Base-by-base conservation (phyloP, 2,329 filamentous ascomycete genomes). In the Stromatinia cepivora region DNA sequence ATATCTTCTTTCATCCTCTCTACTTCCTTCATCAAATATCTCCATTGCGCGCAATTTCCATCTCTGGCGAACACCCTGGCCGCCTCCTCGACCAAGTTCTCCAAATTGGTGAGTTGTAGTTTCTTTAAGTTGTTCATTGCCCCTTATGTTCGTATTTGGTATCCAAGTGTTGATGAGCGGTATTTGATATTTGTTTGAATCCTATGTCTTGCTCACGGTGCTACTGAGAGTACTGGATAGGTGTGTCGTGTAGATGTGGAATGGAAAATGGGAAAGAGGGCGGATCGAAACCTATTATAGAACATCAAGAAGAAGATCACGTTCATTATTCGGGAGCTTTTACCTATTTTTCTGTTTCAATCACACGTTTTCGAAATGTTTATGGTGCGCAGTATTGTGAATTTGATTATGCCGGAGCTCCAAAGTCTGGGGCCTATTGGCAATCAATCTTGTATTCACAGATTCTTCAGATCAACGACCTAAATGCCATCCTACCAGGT, bases 1-100 rank as follows among this genome's bases (percentile, higher is more conserved):
- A 48, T 46, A 31, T 28, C 17, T 20, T 46, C 58, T 34, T 61
- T 45, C 57, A 45, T 45, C n/a, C 34, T 61, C 39, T 61, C 57
- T 11, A 45, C 57, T 59, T 45, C 57, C 39, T 46, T 45, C 25
- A 45, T 61, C 11, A 46, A 7, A 8, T 59, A 45, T 31, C 57
- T 13, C 39, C 39, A 59, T 15, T 58, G 34, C 36, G 56, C 56
- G 36, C 56, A 58, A 15, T 42, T 46, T 59, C 39, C n/a, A 4
- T 45, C 39, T 7, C 57, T 31, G 25, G 57, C 36, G 28, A 8
- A 46, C 28, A 31, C 42, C 15, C 31, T 46, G 9, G 57, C 39
- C 11, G 39, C 57, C 2, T 46, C 57, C 15, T 59, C 57, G n/a
- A 59, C 57, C 39, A 45, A 45, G 17, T 31, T 45, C 11, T 59